Evolutionary conservation across 306 rosid genomes (phyloP), one percentile per base, ranked within the genome.

Genomic region (Begonia peltatifolia): DNA sequence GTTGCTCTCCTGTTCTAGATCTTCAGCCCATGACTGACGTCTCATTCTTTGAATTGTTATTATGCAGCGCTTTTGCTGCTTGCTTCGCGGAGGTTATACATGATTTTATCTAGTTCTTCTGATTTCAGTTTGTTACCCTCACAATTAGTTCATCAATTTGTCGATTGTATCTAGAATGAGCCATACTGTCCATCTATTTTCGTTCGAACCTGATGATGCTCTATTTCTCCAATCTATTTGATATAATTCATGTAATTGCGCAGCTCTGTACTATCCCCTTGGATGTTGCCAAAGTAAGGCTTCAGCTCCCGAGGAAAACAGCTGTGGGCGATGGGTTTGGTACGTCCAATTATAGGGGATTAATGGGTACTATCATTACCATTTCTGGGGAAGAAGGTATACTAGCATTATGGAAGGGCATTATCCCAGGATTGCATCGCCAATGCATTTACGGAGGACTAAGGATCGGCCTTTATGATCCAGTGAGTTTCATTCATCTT

Each of bases 241-340:
- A 30, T 30, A 6, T 30, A 7, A 30, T 30, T 30, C 9, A 1
- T 52, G 30, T 2, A 17, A 63, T 55, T 44, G 12, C 63, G 77
- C 71, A 92, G 99, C 76, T 79, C 44, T 92, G 93, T 71, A 92
- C 96, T n/a, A 79, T 86, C 58, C 99, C 99, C 35, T 61, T 92
- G 64, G 99, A 92, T 60, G 82, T 79, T 10, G 99, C 99, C 44
- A 92, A 92, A 73, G 99, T 92, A 50, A 83, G 99, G 77, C 94
- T 92, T 68, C 99, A 92, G 67, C 88, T 92, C 16, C 99, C 86
- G 62, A 83, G 70, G 78, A 92, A 80, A 72, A 65, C 74, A 12
- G 72, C 58, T 23, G 44, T 14, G 9, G 65, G 57, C 47, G 94
- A 81, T 55, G 92, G 66, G 51, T 58, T 16, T 14, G 70, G 71